Percentiles rank a stretch among this genome's conserved stretches.
Conservation (phyloP, 2,329 filamentous ascomycete species). For the Zymoseptoria passerinii region DNA sequence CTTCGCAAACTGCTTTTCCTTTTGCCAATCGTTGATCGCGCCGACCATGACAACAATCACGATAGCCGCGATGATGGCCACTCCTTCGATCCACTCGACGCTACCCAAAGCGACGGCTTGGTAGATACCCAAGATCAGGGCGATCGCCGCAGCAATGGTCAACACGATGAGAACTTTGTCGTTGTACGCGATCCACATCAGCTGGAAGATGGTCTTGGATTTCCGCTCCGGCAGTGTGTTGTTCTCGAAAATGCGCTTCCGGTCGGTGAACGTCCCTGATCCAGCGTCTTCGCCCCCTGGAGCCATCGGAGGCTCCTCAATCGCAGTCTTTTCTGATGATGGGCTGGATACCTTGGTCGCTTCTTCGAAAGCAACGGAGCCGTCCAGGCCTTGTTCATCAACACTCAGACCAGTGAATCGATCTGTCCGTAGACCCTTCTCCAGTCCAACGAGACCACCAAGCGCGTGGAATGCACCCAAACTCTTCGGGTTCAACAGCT, state of each 20-base stretch:
- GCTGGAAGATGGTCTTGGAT: slow-evolving; percentile 58
- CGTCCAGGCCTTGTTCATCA: slow-evolving; percentile 59
- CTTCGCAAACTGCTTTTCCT: slow-evolving; percentile 72
- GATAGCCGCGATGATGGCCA: slow-evolving; percentile 70
- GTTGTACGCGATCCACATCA: slow-evolving; percentile 77
- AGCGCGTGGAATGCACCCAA: slow-evolving; percentile 65
- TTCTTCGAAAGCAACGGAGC: slow-evolving; percentile 61
- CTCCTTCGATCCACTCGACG: slow-evolving; percentile 74
- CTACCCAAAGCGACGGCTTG: slow-evolving; percentile 49
- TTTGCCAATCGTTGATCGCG: slow-evolving; percentile 75
- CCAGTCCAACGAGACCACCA: slow-evolving; percentile 63
- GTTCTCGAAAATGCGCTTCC: slow-evolving; percentile 60
- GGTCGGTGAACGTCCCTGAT: slow-evolving; percentile 47
- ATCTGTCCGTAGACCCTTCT: slow-evolving; percentile 64
- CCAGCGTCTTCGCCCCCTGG: slow-evolving; percentile 5
- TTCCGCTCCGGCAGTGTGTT: slow-evolving; percentile 64
- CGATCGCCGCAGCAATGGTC: slow-evolving; percentile 63
- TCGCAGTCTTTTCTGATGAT: slow-evolving; percentile 21
- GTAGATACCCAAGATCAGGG: slow-evolving; percentile 65
- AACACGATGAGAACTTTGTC: slow-evolving; percentile 70
- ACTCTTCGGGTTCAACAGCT: slow-evolving; percentile 73
- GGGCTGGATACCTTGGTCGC: slow-evolving; percentile 32
- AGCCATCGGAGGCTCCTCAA: slow-evolving; percentile 19
- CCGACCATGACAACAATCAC: slow-evolving; percentile 67
- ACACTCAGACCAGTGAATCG: slow-evolving; percentile 56